Evolutionary conservation across 345 rosid genomes (phyloP).

Genomic region (Citrus unshiu): DNA sequence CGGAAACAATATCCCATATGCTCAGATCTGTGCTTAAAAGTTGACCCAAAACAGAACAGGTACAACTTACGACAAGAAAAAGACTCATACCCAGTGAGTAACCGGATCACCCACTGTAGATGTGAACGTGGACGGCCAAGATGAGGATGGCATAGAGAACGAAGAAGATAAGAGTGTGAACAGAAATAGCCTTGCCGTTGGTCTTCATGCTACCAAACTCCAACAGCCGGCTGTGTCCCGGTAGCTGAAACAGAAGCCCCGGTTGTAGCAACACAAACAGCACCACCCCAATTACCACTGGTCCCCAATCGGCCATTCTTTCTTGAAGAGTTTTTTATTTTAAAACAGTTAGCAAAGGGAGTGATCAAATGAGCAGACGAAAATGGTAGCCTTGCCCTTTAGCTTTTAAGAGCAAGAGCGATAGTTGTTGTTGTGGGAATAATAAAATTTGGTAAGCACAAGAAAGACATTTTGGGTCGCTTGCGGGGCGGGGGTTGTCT

Average conservation of each 20-base stretch:
- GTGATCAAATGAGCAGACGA: not conserved
- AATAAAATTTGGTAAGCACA: not conserved
- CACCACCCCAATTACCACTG: conserved; percentile 75
- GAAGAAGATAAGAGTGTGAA: conserved; percentile 88
- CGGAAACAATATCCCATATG: not conserved
- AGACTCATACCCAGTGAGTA: not conserved
- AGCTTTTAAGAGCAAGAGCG: not conserved
- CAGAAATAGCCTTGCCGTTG: conserved; percentile 80
- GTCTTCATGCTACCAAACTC: conserved; percentile 88
- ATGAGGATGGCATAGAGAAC: conserved; percentile 63
- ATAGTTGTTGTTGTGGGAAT: not conserved
- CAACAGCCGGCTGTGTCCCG: conserved; percentile 55
- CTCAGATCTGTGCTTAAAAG: conserved; percentile 6
- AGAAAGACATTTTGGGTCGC: not conserved
- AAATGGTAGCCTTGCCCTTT: not conserved
- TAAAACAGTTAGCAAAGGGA: not conserved
- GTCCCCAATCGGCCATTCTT: conserved; percentile 96
- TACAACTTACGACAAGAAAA: not conserved
- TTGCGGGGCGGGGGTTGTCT: not conserved
- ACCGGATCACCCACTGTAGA: conserved; percentile 60
- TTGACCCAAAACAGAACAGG: not conserved
- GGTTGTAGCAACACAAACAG: conserved; percentile 83
- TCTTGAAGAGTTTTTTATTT: not conserved
- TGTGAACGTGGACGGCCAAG: conserved; percentile 75
- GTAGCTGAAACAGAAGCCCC: conserved; percentile 75